These are phyloP conservation scores for Talaromyces piceae DNA, from an alignment of 2,329 filamentous ascomycete genomes.

Conservation along the genomic window DNA sequence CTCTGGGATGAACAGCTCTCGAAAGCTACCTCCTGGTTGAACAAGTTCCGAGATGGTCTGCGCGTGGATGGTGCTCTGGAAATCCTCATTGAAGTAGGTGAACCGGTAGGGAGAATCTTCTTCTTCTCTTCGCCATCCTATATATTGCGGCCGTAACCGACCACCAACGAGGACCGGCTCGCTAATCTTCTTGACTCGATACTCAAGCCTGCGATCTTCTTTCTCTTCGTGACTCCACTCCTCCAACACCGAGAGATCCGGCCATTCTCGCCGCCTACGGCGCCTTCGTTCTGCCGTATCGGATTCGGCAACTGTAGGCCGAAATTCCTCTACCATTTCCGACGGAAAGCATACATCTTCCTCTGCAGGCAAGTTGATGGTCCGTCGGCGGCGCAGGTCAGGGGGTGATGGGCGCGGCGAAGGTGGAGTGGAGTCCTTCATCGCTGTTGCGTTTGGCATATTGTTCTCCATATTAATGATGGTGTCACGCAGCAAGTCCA, in stretches of 20 bases:
- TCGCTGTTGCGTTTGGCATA: background rate
- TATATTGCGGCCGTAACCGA: conserved; percentile 70
- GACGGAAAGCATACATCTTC: conserved; percentile 91
- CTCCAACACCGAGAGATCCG: conserved; percentile 73
- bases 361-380: conserved; percentile 58
- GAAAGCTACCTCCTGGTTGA: conserved; percentile 75
- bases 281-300: conserved; percentile 39
- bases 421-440: conserved; percentile 24
- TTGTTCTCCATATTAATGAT: conserved; percentile 39
- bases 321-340: conserved; percentile 69
- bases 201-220: conserved; percentile 72
- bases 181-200: conserved; percentile 82
- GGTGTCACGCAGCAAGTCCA: conserved; percentile 28
- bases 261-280: conserved; percentile 69
- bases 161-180: conserved; percentile 91
- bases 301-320: conserved; percentile 42
- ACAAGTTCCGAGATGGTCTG: conserved; percentile 90
- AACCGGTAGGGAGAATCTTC: conserved; percentile 91
- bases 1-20: conserved; percentile 84
- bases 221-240: conserved; percentile 90
- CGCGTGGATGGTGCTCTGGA: conserved; percentile 91
- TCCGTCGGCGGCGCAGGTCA: conserved; percentile 45
- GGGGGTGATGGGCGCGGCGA: conserved; percentile 32
- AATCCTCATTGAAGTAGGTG: conserved; percentile 97
- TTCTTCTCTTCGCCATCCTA: conserved; percentile 76